Evolutionary conservation across 495 filamentous ascomycete genomes (phyloP), one percentile per base, ranked within the genome.

Genomic region (Parmelia sp.): DNA sequence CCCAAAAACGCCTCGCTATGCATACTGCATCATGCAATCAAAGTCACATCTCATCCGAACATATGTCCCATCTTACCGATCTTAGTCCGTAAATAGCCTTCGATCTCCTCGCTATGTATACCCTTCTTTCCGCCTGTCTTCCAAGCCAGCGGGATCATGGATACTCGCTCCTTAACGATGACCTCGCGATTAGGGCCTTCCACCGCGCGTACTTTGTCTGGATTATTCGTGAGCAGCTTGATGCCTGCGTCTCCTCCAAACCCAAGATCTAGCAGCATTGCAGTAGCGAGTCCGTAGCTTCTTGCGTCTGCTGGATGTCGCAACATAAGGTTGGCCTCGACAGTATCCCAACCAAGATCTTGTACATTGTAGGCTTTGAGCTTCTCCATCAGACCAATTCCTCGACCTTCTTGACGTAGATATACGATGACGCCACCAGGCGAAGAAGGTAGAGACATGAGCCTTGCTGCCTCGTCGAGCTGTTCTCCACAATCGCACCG

Each of bases 401-500:
- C 94, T 7, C 94, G 88, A 10, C 94, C 94, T 77, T 98, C 94
- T 77, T 98, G 94, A 10, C 94, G 86, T 6, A 98, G 79, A 71
- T 98, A 99, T 62, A 99, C 85, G 66, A 99, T 96, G 11, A 95
- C 89, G 27, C 94, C 94, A 1, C 92, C 92, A 0, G 83, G 79
- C 3, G 83, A 84, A 40, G 77, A 74, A 6, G 83, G 83, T n/a
- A 96, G 76, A 9, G 90, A 90, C 94, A 99, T 97, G 11, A 97
- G 76, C 21, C 94, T 81, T 3, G 93, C 94, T 4, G 95, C 94
- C 77, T 99, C 94, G 71, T 99, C 94, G 3, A 99, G 79, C 74
- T 99, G 94, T 75, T 97, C 95, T 35, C 94, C 94, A 73, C 94
- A 99, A 75, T 99, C 94, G 74, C 94, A 99, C 8, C 94, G 85